phyloP scores from a whole-genome alignment of 2,329 filamentous ascomycete genomes.

The Drechslera avenae region DNA sequence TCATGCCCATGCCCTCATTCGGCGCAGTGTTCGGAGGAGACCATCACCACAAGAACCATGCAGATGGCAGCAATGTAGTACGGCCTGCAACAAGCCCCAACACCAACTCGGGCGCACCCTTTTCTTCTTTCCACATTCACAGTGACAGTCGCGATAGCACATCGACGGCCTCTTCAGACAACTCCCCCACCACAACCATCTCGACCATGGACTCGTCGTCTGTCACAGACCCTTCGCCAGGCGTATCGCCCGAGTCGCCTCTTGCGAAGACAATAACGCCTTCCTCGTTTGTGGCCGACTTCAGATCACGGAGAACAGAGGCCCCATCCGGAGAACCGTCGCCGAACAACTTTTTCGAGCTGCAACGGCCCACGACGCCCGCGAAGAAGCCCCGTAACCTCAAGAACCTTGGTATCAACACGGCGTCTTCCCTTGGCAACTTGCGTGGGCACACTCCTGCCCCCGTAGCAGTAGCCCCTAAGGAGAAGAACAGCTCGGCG shows the following conservation, averaged over 20 bases:
- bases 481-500: slow-evolving; percentile 59
- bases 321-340: slow-evolving; percentile 51
- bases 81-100: slow-evolving; percentile 45
- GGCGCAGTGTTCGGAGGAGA: slow-evolving; percentile 77
- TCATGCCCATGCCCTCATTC: slow-evolving; percentile 68
- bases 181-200: slow-evolving; percentile 91
- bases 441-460: slow-evolving; percentile 57
- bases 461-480: slow-evolving; percentile 57
- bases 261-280: slow-evolving; percentile 73
- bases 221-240: slow-evolving; percentile 87
- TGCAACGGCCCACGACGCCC: slow-evolving; percentile 56
- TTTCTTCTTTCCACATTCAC: slow-evolving; percentile 58
- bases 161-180: slow-evolving; percentile 88
- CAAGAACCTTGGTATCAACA: slow-evolving; percentile 81
- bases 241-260: slow-evolving; percentile 87
- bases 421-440: slow-evolving; percentile 55
- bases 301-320: slow-evolving; percentile 46
- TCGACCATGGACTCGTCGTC: slow-evolving; percentile 92
- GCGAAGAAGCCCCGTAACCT: slow-evolving; percentile 78
- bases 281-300: slow-evolving; percentile 68
- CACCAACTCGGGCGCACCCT: slow-evolving; percentile 39
- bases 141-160: slow-evolving; percentile 78
- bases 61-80: slow-evolving; percentile 39
- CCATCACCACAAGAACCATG: slow-evolving; percentile 56
- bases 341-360: slow-evolving; percentile 59